Percentiles rank a stretch among this genome's conserved stretches.
phyloP scores from a whole-genome alignment of 192 early-diverging fungal genomes.

The Coemansia sp. region DNA sequence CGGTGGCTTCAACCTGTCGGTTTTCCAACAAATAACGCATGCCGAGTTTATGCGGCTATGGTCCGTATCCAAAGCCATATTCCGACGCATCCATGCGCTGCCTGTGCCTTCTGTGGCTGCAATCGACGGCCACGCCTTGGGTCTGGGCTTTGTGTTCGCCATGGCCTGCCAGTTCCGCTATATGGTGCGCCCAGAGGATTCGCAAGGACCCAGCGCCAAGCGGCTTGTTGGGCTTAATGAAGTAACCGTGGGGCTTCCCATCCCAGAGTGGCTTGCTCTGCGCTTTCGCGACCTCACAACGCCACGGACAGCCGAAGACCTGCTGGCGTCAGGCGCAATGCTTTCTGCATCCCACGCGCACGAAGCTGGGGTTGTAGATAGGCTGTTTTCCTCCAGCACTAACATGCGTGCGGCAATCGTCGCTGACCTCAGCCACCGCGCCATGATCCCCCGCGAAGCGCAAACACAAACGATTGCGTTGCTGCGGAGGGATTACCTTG shows the following conservation, averaged over 20 bases:
- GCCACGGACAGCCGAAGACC: conserved; percentile 21
- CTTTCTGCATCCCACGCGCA: conserved; percentile 5
- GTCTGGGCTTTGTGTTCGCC: conserved; percentile 37
- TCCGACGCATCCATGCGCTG: conserved; percentile 35
- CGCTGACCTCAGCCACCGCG: conserved; percentile 4
- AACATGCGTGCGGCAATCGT: conserved; percentile 13
- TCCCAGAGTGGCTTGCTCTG: conserved; percentile 40
- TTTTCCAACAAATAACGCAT: conserved; percentile 16
- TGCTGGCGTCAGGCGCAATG: conserved; percentile 24
- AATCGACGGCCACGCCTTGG: conserved; percentile 40
- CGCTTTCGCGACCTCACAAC: conserved; percentile 41
- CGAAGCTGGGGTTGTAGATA: conserved; percentile 25
- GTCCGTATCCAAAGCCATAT: conserved; percentile 19
- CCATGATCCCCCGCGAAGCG: conserved; percentile 10
- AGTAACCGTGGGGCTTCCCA: conserved; percentile 35
- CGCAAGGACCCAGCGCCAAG: neutral
- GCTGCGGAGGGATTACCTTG: conserved; percentile 20
- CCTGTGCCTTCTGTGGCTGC: conserved; percentile 39
- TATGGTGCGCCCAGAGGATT: conserved; percentile 14
- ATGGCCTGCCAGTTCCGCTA: conserved; percentile 42
- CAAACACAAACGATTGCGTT: conserved; percentile 18
- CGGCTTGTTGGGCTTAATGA: conserved; percentile 43
- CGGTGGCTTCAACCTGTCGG: conserved; percentile 31
- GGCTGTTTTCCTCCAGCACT: conserved; percentile 10
- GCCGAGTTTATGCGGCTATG: conserved; percentile 27